A percentile compares a stretch with the other conserved stretches of the same genome.
These are phyloP conservation scores for Polytolypa hystricis DNA, from an alignment of 2,329 filamentous ascomycete species.

Conservation along the genomic window DNA sequence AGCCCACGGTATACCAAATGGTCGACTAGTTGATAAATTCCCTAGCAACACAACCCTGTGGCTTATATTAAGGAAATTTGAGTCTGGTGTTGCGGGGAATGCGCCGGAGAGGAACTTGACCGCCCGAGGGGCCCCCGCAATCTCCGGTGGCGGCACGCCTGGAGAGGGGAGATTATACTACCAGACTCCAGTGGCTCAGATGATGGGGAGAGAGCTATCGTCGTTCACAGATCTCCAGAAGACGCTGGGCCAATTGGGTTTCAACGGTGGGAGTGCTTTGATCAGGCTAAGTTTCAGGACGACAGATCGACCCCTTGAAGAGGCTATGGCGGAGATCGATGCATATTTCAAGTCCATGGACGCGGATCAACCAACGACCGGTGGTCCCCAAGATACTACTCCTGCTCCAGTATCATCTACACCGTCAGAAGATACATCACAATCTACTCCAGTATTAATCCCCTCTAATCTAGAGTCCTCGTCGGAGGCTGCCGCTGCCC, in stretches of 20 bases:
- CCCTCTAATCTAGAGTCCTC: constrained; percentile 7
- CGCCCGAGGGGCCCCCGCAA: constrained; percentile 58
- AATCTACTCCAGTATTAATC: constrained; percentile 10
- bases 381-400: constrained; percentile 6
- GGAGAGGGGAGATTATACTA: constrained; percentile 72
- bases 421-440: constrained; percentile 6
- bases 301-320: constrained; percentile 68
- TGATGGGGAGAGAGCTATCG: constrained; percentile 69
- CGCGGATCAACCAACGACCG: constrained; percentile 15
- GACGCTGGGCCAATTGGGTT: constrained; percentile 73
- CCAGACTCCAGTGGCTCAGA: constrained; percentile 71
- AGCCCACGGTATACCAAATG: constrained; percentile 49
- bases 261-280: constrained; percentile 71
- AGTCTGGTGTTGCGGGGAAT: constrained; percentile 57
- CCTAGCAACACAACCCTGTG: constrained; percentile 80
- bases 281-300: constrained; percentile 66
- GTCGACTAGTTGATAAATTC: constrained; percentile 71
- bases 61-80: constrained; percentile 82
- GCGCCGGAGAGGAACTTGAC: constrained; percentile 67
- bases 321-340: constrained; percentile 72
- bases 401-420: constrained; percentile 6
- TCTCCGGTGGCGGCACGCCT: constrained; percentile 41
- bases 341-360: constrained; percentile 54
- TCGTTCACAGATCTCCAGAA: constrained; percentile 78
- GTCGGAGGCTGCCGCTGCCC: constrained; percentile 5